phyloP scores from a whole-genome alignment of 768 basidiomycete species.

The Auricularia cornea region DNA sequence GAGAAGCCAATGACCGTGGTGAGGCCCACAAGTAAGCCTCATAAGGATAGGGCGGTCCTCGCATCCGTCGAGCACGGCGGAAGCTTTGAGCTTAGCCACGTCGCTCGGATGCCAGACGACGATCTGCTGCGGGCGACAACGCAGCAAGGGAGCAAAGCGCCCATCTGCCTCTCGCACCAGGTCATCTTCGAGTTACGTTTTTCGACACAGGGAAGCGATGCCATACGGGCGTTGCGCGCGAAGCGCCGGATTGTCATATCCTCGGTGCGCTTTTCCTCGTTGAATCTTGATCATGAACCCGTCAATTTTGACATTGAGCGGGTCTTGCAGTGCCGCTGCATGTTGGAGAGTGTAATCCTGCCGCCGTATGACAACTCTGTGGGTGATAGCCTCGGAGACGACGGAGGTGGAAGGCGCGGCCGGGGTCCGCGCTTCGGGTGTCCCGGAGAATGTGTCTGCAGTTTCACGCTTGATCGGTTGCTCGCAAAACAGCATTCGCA shows the following conservation, averaged over 20 bases:
- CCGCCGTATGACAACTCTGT: no score
- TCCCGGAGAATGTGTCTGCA: background rate
- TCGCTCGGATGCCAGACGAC: background rate
- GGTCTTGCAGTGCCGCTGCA: no score
- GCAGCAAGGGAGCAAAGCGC: background rate
- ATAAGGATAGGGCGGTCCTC: background rate
- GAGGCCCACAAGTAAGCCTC: no score
- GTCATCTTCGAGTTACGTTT: background rate
- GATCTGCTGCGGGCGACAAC: background rate
- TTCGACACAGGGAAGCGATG: background rate
- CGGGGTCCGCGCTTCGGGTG: background rate
- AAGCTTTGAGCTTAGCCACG: background rate
- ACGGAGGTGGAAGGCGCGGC: no score
- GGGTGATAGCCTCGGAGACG: no score
- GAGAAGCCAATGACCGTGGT: no score
- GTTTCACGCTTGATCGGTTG: background rate
- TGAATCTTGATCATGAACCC: no score
- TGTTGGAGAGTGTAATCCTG: no score
- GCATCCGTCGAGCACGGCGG: no score
- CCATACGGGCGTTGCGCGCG: background rate
- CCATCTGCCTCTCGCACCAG: background rate
- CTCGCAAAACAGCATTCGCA: background rate
- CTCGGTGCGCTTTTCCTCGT: no score
- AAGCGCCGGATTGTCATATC: background rate
- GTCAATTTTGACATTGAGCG: no score